Evolutionary conservation across 371 early-diverging fungal species (phyloP).

Genomic region (Actinomortierella ambigua): DNA sequence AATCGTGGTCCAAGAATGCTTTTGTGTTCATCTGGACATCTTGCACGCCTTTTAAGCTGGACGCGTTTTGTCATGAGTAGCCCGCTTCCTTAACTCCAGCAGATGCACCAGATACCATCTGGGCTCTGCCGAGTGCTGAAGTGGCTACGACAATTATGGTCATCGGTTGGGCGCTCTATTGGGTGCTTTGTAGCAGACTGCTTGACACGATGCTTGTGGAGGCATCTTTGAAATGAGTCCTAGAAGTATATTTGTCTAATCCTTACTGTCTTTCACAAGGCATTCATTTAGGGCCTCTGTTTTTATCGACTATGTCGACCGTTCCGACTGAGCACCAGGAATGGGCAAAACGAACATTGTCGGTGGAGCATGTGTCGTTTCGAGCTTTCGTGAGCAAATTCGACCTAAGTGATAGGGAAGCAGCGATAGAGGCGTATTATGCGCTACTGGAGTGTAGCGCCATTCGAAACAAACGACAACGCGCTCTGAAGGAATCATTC

Average conservation of each 20-base stretch:
- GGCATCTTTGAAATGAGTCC: neutral
- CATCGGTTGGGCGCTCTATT: conserved; percentile 5
- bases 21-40: conserved; percentile 3
- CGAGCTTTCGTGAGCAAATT: conserved; percentile 8
- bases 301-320: conserved; percentile 1
- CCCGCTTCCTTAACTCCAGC: conserved; percentile 3
- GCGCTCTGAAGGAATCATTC: conserved; percentile 2
- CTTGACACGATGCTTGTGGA: neutral
- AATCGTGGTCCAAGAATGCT: conserved; percentile 3
- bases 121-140: conserved; percentile 6
- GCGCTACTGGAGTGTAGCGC: conserved; percentile 9
- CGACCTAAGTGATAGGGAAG: conserved; percentile 14
- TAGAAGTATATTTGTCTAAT: neutral
- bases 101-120: neutral
- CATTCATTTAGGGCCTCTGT: neutral
- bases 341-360: conserved; percentile 1
- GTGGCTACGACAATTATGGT: conserved; percentile 3
- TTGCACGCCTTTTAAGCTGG: neutral
- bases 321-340: conserved; percentile 11
- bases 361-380: conserved; percentile 15
- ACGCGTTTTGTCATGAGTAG: conserved; percentile 1
- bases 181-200: conserved; percentile 2
- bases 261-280: too few relatives aligned
- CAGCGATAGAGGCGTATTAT: conserved; percentile 11
- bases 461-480: conserved; percentile 11